A percentile compares a stretch with the other conserved stretches of the same genome.
phyloP scores from a whole-genome alignment of 2,329 filamentous ascomycete species.

The Byssothecium circinans region DNA sequence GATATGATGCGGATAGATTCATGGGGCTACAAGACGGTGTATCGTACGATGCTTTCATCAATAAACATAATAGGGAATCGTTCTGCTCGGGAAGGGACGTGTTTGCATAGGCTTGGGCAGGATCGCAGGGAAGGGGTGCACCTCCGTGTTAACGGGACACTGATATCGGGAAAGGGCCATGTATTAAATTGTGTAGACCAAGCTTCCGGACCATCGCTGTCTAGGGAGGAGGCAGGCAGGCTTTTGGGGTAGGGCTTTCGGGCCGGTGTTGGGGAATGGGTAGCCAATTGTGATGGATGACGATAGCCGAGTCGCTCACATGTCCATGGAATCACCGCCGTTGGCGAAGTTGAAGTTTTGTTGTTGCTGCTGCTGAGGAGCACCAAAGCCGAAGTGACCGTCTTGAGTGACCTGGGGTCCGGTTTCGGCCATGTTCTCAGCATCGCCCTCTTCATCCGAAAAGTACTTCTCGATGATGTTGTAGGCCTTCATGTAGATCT shows the following conservation, averaged over 20 bases:
- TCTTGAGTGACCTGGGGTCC: conserved; percentile 71
- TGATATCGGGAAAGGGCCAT: conserved; percentile 25
- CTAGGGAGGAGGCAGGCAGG: conserved; percentile 10
- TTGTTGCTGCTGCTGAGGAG: conserved; percentile 59
- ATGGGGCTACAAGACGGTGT: conserved; percentile 47
- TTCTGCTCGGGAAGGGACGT: conserved; percentile 17
- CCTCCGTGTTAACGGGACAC: conserved; percentile 15
- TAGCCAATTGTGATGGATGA: conserved; percentile 7
- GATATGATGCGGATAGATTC: conserved; percentile 45
- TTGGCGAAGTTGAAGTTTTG: conserved; percentile 94
- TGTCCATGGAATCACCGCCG: conserved; percentile 73
- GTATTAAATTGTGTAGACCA: conserved; percentile 29
- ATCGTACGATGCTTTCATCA: conserved; percentile 44
- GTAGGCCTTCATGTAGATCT: conserved; percentile 99
- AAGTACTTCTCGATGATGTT: conserved; percentile 99
- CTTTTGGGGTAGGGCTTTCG: conserved; percentile 11
- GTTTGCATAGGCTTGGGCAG: conserved; percentile 9
- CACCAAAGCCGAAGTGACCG: conserved; percentile 78
- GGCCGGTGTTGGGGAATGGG: neutral
- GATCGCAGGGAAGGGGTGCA: conserved; percentile 10
- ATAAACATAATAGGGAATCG: conserved; percentile 36
- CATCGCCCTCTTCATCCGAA: conserved; percentile 90
- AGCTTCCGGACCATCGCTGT: conserved; percentile 13
- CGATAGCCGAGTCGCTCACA: conserved; percentile 52
- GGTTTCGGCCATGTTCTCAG: conserved; percentile 76